Percentiles rank a stretch among this genome's conserved stretches.
These are phyloP conservation scores for Bjerkandera adusta DNA, from an alignment of 1,284 basidiomycete genomes.

Conservation along the genomic window DNA sequence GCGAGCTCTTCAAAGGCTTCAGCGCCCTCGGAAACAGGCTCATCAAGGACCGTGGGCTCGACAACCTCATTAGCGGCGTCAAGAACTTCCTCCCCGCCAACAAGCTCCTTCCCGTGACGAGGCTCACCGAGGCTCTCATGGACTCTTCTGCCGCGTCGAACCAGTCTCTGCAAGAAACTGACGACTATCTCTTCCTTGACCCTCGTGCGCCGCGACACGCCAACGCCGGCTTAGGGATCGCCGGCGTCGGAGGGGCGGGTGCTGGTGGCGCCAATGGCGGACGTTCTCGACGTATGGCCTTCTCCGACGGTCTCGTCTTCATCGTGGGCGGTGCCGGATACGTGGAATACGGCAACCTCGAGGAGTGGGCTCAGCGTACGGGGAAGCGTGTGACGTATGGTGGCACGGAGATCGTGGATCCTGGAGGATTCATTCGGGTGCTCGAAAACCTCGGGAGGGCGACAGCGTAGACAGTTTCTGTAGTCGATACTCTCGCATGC, in stretches of 20 bases:
- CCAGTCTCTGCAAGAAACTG: slow-evolving; percentile 92
- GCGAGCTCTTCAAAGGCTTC: slow-evolving; percentile 89
- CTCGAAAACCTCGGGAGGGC: slow-evolving; percentile 62
- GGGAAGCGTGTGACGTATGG: slow-evolving; percentile 92
- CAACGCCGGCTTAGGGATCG: slow-evolving; percentile 48
- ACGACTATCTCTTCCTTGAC: slow-evolving; percentile 95
- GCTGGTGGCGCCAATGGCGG: slow-evolving; percentile 41
- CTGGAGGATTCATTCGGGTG: slow-evolving; percentile 77
- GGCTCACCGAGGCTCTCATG: slow-evolving; percentile 95
- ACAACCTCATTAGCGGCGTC: slow-evolving; percentile 96
- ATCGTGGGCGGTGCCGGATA: slow-evolving; percentile 97
- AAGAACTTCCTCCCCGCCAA: slow-evolving; percentile 97
- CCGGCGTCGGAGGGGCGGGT: slow-evolving; percentile 43
- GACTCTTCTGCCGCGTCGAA: slow-evolving; percentile 91
- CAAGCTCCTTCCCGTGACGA: slow-evolving; percentile 91
- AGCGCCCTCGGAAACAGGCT: slow-evolving; percentile 90
- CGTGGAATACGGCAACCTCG: slow-evolving; percentile 95
- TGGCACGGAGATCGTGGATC: slow-evolving; percentile 93
- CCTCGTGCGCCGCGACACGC: slow-evolving; percentile 73
- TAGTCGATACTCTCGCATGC: neutral
- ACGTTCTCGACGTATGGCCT: slow-evolving; percentile 72
- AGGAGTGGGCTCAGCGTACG: slow-evolving; percentile 83
- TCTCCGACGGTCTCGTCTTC: slow-evolving; percentile 89
- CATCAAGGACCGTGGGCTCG: slow-evolving; percentile 91
- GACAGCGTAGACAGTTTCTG: slow-evolving; percentile 6